These are phyloP conservation scores for Aspergillus arachidicola DNA, from an alignment of 2,329 filamentous ascomycete species.

Conservation along the genomic window DNA sequence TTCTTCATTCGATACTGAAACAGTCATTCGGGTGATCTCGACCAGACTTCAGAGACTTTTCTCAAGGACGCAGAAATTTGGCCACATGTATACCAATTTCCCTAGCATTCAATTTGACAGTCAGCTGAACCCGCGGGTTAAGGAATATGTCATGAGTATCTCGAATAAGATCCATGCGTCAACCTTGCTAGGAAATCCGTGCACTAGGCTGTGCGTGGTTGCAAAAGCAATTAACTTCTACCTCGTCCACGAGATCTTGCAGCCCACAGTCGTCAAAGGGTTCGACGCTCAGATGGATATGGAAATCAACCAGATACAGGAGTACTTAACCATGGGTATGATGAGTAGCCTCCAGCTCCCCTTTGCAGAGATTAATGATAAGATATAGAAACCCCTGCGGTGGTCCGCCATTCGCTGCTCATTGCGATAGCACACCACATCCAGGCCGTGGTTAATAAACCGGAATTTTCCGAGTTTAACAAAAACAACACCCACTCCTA, in stretches of 20 bases:
- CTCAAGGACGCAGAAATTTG: conserved; percentile 19
- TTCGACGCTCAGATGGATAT: conserved; percentile 25
- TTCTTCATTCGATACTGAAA: conserved; percentile 4
- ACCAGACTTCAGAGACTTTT: conserved; percentile 20
- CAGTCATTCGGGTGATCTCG: conserved; percentile 13
- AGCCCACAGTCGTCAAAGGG: conserved; percentile 25
- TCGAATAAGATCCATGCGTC: conserved; percentile 16
- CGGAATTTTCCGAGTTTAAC: conserved; percentile 29
- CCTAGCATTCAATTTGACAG: conserved; percentile 20
- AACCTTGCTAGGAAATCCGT: conserved; percentile 24
- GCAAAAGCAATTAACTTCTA: conserved; percentile 33
- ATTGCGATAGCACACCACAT: conserved; percentile 25
- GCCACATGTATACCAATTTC: conserved; percentile 17
- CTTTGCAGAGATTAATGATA: neutral
- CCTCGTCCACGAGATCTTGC: conserved; percentile 26
- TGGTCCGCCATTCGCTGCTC: conserved; percentile 24
- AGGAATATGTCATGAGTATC: conserved; percentile 25
- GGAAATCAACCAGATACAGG: conserved; percentile 25
- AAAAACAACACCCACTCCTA: conserved; percentile 22
- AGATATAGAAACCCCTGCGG: conserved; percentile 20
- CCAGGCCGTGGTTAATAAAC: conserved; percentile 18
- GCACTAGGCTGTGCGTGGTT: conserved; percentile 27
- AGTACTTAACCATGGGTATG: conserved; percentile 24
- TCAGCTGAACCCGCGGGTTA: conserved; percentile 17
- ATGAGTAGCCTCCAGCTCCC: neutral